These are phyloP conservation scores for Schwanniomyces sp. DNA, from an alignment of 805 yeast genomes.

Conservation along the genomic window DNA sequence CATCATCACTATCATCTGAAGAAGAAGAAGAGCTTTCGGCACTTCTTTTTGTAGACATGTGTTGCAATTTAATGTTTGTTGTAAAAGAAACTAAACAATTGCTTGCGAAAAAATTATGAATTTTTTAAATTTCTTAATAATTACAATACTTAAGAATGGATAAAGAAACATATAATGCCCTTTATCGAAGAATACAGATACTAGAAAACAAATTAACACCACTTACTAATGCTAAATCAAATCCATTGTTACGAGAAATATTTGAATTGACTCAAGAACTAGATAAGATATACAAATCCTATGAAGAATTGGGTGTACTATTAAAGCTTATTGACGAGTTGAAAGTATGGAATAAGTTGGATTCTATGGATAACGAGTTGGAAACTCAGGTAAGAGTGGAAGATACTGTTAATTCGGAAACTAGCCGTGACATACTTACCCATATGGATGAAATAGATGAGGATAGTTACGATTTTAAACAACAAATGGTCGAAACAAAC, in stretches of 20 bases:
- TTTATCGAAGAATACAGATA: neutral
- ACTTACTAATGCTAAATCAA: neutral
- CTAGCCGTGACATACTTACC: neutral
- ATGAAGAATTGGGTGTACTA: conserved; percentile 18
- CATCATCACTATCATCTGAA: conserved; percentile 7
- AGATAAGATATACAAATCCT: conserved; percentile 10
- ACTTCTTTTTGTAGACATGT: conserved; percentile 5
- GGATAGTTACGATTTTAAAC: conserved; percentile 9
- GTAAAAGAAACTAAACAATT: neutral
- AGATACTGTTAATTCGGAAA: neutral
- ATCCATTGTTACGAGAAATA: conserved; percentile 13
- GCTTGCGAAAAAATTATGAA: neutral
- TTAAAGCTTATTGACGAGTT: conserved; percentile 17
- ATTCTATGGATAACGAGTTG: neutral
- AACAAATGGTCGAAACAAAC: conserved; percentile 20
- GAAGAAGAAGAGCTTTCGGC: conserved; percentile 2
- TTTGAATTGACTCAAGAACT: conserved; percentile 11
- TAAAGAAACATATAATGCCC: neutral
- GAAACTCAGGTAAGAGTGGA: neutral
- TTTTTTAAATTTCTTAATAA: neutral
- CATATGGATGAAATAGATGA: neutral
- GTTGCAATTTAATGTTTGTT: neutral
- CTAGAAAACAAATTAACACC: conserved; percentile 3
- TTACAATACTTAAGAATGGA: neutral
- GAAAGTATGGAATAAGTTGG: conserved; percentile 14